Conservation (phyloP, 2,329 filamentous ascomycete genomes). For the Aspergillus spinulosporus region DNA sequence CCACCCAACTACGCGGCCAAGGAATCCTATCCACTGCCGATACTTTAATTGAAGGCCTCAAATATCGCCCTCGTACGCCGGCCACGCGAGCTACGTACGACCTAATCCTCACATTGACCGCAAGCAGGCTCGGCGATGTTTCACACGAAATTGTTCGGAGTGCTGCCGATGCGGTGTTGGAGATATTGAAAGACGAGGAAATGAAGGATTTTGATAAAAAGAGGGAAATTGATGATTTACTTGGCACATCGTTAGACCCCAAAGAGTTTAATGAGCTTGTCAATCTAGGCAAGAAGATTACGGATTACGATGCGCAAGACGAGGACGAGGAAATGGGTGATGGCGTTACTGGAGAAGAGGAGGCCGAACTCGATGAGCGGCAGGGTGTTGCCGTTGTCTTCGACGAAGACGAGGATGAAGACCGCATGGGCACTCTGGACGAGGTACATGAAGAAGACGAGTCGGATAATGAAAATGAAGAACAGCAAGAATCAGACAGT, state of each 20-base stretch:
- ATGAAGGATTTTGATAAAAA: slow-evolving; percentile 98
- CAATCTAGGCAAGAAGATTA: slow-evolving; percentile 97
- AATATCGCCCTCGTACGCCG: slow-evolving; percentile 86
- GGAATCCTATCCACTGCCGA: slow-evolving; percentile 83
- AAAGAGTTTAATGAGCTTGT: slow-evolving; percentile 97
- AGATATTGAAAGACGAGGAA: slow-evolving; percentile 91
- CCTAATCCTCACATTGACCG: slow-evolving; percentile 87
- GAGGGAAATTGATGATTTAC: slow-evolving; percentile 90
- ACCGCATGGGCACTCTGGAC: slow-evolving; percentile 72
- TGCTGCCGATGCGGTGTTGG: slow-evolving; percentile 86
- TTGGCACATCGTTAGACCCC: slow-evolving; percentile 76
- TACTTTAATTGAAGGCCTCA: slow-evolving; percentile 83
- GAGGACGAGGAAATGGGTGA: slow-evolving; percentile 86
- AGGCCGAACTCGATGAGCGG: slow-evolving; percentile 80
- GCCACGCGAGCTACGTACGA: slow-evolving; percentile 93
- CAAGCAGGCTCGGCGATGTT: slow-evolving; percentile 85
- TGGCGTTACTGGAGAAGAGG: slow-evolving; percentile 65
- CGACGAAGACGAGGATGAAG: slow-evolving; percentile 86
- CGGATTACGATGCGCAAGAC: slow-evolving; percentile 94
- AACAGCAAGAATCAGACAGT: slow-evolving; percentile 60
- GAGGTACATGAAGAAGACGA: slow-evolving; percentile 81
- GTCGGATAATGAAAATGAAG: slow-evolving; percentile 72
- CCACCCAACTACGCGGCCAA: slow-evolving; percentile 66
- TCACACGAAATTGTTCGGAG: slow-evolving; percentile 88
- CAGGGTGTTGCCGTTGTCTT: slow-evolving; percentile 98